Evolutionary conservation across 441 rosid species (phyloP), one percentile per base, ranked within the genome.

Genomic region (Melianthus villosus): DNA sequence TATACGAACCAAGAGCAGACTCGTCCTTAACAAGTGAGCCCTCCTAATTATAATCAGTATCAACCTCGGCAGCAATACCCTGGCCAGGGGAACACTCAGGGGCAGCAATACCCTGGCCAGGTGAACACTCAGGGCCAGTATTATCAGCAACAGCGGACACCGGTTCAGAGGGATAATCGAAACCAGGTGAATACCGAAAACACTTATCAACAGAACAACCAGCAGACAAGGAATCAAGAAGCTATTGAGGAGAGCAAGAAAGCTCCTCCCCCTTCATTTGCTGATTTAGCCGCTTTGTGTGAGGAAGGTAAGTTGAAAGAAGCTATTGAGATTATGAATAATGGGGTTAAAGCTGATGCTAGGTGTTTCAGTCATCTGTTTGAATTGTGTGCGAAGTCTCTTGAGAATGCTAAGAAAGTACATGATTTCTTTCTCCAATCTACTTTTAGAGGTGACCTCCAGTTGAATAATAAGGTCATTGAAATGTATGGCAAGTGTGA

Each of bases 401-500:
- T 64, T n/a, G 97, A 80, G 63, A 72, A 76, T 57, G 78, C 91
- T 0, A 87, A 80, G 60, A 83, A 73, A 61, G 79, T 80, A n/a
- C 93, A 82, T 36, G 93, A 82, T 63, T 82, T 60, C 51, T 80
- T 87, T 59, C 60, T 80, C 28, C 84, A 72, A 43, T 77, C 87
- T 0, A 59, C 50, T 0, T 71, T 40, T 54, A 69, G 91, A 56
- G 67, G 73, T 38, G 91, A 83, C 56, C 63, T 68, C 23, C 60
- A 33, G 33, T 45, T 82, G 61, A 79, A 64, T 62, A 69, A 80
- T 32, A 67, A 59, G 50, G 85, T 69, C 49, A 65, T 77, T 54
- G 63, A 62, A 48, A 82, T 82, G 94, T 86, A 66, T 47, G 82
- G 72, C 11, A 77, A 62, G 35, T 77, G 89, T 34, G 62, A 27